These are phyloP conservation scores for Paramyrothecium roridum DNA, from an alignment of 2,329 filamentous ascomycete genomes.

Conservation along the genomic window DNA sequence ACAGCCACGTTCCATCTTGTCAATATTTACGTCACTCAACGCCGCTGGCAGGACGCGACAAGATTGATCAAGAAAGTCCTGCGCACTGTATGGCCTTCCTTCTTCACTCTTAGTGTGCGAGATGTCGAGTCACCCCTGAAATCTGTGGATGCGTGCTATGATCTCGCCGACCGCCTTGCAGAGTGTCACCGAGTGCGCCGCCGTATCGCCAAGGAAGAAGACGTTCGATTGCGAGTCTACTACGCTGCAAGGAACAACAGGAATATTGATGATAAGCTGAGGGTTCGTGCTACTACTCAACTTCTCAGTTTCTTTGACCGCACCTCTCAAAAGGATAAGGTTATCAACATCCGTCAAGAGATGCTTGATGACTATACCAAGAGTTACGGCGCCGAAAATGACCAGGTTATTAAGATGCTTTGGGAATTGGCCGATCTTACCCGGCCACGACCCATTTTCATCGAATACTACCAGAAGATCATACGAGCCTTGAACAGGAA, in stretches of 20 bases:
- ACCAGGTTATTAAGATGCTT: slow-evolving; percentile 30
- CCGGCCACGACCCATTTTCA: slow-evolving; percentile 27
- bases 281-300: slow-evolving; percentile 15
- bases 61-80: slow-evolving; percentile 41
- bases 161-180: slow-evolving; percentile 41
- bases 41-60: slow-evolving; percentile 43
- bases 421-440: slow-evolving; percentile 31
- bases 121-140: slow-evolving; percentile 38
- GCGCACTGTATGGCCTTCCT: slow-evolving; percentile 39
- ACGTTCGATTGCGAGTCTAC: slow-evolving; percentile 29
- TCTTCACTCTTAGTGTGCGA: slow-evolving; percentile 39
- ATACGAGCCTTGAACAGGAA: slow-evolving; percentile 33
- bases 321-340: slow-evolving; percentile 22
- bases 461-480: slow-evolving; percentile 35
- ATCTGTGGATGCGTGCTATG: slow-evolving; percentile 40
- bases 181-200: slow-evolving; percentile 39
- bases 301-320: slow-evolving; percentile 25
- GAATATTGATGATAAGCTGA: slow-evolving; percentile 24
- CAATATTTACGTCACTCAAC: slow-evolving; percentile 38
- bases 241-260: slow-evolving; percentile 23
- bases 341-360: slow-evolving; percentile 34
- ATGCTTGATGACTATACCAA: slow-evolving; percentile 31
- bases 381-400: slow-evolving; percentile 28
- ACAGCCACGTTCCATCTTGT: slow-evolving; percentile 35
- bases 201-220: slow-evolving; percentile 29